These are phyloP conservation scores for Closterium sp. DNA, from an alignment of 139 green algal genomes.

Conservation along the genomic window DNA sequence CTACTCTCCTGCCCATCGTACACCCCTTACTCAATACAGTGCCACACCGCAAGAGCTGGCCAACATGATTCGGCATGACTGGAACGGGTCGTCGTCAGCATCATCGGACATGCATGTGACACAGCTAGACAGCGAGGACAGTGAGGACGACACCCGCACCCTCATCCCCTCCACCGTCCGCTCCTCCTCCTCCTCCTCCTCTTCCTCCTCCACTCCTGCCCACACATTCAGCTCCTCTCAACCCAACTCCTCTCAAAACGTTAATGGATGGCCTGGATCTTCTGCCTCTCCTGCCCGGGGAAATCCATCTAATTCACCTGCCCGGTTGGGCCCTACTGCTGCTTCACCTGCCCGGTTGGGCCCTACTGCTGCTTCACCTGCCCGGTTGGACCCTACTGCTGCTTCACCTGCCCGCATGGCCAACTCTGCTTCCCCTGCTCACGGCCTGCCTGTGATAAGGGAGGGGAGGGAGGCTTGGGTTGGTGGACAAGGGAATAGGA, in stretches of 20 bases:
- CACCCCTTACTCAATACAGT: background rate
- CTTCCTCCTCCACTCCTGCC: no score
- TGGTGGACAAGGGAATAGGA: background rate
- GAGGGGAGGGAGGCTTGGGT: background rate
- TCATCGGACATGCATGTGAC: background rate
- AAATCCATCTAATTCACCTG: background rate
- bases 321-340: background rate
- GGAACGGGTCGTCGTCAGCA: background rate
- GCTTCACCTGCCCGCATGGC: no score
- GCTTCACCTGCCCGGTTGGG: background rate
- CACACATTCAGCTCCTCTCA: no score
- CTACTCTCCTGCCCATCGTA: background rate
- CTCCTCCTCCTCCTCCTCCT: background rate
- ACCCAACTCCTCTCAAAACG: no score
- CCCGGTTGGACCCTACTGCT: no score
- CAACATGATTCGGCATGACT: constrained; percentile 3
- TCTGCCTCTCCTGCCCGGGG: background rate
- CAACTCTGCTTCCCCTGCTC: background rate
- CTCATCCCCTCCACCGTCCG: background rate
- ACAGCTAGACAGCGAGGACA: background rate
- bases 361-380: no score
- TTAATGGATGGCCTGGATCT: background rate
- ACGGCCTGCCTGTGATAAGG: background rate
- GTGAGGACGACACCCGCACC: constrained; percentile 1
- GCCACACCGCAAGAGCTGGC: background rate